A percentile compares a stretch with the other conserved stretches of the same genome.
Conservation (phyloP, 1,139 yeast genomes). For the Yamadazyma spencermartinsiae region DNA sequence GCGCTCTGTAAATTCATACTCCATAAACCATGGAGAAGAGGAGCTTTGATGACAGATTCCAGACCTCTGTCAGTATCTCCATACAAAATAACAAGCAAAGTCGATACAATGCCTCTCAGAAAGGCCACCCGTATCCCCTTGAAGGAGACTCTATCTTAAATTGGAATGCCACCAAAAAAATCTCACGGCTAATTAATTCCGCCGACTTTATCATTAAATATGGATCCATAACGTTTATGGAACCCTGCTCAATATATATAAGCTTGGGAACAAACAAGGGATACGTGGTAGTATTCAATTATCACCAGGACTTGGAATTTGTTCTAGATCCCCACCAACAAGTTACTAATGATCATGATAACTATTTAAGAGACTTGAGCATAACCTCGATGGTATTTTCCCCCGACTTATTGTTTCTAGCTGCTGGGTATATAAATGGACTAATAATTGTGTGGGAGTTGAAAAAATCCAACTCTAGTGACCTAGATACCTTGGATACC, state of each 20-base stretch:
- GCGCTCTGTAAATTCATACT: too few relatives aligned
- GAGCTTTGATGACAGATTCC: constrained; percentile 41
- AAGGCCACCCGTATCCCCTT: constrained; percentile 15
- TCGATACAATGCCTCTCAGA: not conserved
- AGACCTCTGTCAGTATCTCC: constrained; percentile 28
- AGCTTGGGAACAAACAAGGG: constrained; percentile 68
- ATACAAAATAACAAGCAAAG: constrained; percentile 13
- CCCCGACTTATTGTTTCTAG: constrained; percentile 33
- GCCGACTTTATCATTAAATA: constrained; percentile 27
- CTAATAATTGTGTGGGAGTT: constrained; percentile 32
- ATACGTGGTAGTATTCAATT: constrained; percentile 59
- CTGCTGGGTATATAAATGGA: constrained; percentile 38
- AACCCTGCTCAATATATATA: constrained; percentile 49
- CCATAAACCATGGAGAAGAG: constrained; percentile 8
- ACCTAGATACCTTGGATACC: not conserved
- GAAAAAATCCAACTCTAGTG: constrained; percentile 4
- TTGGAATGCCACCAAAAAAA: constrained; percentile 28
- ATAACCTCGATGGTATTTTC: constrained; percentile 47
- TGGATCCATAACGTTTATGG: constrained; percentile 53
- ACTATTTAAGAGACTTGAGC: constrained; percentile 10
- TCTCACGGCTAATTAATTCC: constrained; percentile 24
- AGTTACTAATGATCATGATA: constrained; percentile 24
- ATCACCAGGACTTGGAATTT: constrained; percentile 52
- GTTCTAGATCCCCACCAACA: constrained; percentile 32
- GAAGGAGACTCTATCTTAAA: constrained; percentile 1